Evolutionary conservation across 2,329 filamentous ascomycete species (phyloP), one percentile per base, ranked within the genome.

Genomic region (Cladosporium halotolerans): DNA sequence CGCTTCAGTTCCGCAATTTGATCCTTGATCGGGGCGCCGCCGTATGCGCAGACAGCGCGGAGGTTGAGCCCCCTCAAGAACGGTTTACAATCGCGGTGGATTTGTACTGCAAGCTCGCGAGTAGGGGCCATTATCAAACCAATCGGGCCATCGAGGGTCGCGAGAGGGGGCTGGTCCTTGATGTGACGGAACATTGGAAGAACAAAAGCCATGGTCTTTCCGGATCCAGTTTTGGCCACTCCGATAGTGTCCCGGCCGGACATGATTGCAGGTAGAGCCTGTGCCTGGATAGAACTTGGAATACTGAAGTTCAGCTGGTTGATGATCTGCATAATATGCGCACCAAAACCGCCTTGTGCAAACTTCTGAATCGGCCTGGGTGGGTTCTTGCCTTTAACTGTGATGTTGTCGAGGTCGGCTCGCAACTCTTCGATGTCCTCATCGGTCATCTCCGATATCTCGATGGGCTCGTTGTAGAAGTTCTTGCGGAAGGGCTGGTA

Each of bases 131-230:
- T 87, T 58, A 99, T 88, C 49, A 99, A 72, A 9, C 85, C 85
- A 49, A 99, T 82, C 0, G 93, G 89, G 0, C 93, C 93, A 67
- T 99, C 93, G 57, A 86, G 84, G 41, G 87, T 83, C 63, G 87
- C 88, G 14, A 96, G 75, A 0, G 87, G 84, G 46, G 83, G 79
- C 68, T 99, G 93, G 65, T 97, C 93, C 70, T 92, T 93, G 73
- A 97, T 96, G 68, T 99, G 93, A 53, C 93, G 84, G 69, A 99
- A 96, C 89, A 97, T 96, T 36, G 93, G 93, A 42, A 99, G 80
- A 31, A 96, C 74, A 68, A 97, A 99, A 5, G 93, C 93, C 63
- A 97, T 84, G 0, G 93, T 99, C 75, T 99, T 99, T 68, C 93
- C 93, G 23, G 93, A 97, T 4, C 93, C 93, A 23, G 93, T 99